A percentile compares a stretch with the other conserved stretches of the same genome.
These are phyloP conservation scores for Rhizopus stolonifer DNA, from an alignment of 371 early-diverging fungal genomes.

Conservation along the genomic window DNA sequence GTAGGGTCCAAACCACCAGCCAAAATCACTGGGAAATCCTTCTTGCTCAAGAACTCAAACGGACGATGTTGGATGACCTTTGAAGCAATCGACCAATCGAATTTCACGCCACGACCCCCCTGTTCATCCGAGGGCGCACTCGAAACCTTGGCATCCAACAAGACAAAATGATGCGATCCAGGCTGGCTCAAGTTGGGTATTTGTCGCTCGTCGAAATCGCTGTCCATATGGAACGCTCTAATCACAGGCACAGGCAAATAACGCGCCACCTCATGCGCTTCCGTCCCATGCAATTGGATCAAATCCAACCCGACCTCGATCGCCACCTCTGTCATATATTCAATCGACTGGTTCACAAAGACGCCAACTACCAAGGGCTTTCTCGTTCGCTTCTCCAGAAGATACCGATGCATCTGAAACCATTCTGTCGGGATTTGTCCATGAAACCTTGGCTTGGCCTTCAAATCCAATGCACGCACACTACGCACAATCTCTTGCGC, in stretches of 20 bases:
- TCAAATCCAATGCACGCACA: constrained; percentile 47
- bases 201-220: constrained; percentile 32
- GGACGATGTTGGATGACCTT: constrained; percentile 47
- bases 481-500: constrained; percentile 67
- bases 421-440: constrained; percentile 39
- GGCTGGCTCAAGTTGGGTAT: constrained; percentile 50
- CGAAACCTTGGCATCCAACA: constrained; percentile 72
- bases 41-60: constrained; percentile 21
- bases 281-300: constrained; percentile 92
- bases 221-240: constrained; percentile 85
- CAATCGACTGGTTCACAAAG: constrained; percentile 82
- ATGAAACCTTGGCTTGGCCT: constrained; percentile 3
- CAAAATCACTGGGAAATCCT: constrained; percentile 70
- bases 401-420: constrained; percentile 56
- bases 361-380: constrained; percentile 91
- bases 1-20: constrained; percentile 90
- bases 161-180: constrained; percentile 63
- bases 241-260: constrained; percentile 84
- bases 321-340: constrained; percentile 72
- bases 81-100: constrained; percentile 81
- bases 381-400: constrained; percentile 46
- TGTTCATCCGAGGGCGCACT: constrained; percentile 51
- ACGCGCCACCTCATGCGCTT: constrained; percentile 61
- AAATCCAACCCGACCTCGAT: constrained; percentile 74
- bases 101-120: constrained; percentile 70